Evolutionary conservation across 108 stramenopile genomes (phyloP).

Genomic region (Nitzschia inconspicua): DNA sequence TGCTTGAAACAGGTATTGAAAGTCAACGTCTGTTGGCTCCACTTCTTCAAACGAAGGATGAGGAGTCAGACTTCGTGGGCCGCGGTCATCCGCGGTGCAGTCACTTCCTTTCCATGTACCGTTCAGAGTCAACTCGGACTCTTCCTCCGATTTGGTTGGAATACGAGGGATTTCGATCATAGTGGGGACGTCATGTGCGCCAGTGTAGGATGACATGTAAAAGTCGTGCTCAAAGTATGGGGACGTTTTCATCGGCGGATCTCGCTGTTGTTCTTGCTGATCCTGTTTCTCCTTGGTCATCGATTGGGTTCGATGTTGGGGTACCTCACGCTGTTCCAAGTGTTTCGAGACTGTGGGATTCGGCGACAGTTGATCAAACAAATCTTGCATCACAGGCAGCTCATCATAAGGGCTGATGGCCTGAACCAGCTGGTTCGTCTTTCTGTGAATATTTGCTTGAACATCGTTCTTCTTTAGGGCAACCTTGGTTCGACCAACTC

Average conservation of each 20-base stretch:
- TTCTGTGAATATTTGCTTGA: no score
- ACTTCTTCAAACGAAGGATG: background rate
- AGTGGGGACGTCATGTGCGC: conserved; percentile 3
- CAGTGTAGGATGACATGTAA: background rate
- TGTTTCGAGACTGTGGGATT: background rate
- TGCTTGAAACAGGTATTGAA: conserved; percentile 11
- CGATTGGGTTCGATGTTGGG: background rate
- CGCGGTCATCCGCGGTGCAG: background rate
- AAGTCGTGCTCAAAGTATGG: background rate
- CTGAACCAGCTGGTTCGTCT: background rate
- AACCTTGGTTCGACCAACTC: no score
- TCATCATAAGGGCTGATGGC: conserved; percentile 5
- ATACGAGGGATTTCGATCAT: background rate
- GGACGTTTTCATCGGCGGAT: background rate
- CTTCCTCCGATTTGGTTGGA: background rate
- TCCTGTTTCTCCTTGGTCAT: background rate
- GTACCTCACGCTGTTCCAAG: background rate
- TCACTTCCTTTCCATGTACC: background rate
- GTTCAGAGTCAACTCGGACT: background rate
- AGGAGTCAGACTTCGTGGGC: background rate
- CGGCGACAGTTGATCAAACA: background rate
- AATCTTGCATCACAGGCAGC: background rate
- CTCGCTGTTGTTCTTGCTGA: background rate
- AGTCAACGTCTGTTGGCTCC: conserved; percentile 7
- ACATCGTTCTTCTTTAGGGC: no score